Evolutionary conservation across 2,329 filamentous ascomycete species (phyloP).

Genomic region (Triangularia verruculosa): DNA sequence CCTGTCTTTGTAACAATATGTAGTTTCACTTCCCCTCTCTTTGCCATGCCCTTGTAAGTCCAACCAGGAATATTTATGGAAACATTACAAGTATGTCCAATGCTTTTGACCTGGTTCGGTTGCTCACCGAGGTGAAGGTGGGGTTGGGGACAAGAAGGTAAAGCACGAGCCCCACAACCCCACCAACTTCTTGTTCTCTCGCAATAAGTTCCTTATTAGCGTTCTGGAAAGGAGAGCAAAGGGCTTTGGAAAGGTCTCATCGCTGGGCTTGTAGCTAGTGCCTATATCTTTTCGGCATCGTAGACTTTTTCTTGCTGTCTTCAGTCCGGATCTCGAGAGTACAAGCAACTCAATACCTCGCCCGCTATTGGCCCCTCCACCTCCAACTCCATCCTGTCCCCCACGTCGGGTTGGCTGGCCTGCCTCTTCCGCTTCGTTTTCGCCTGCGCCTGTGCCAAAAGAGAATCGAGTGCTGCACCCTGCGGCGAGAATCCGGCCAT

Average conservation of each 20-base stretch:
- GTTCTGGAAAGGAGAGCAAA: background rate
- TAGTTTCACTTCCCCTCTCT: background rate
- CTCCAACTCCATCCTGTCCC: background rate
- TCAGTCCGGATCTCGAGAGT: background rate
- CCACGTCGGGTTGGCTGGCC: background rate
- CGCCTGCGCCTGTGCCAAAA: background rate
- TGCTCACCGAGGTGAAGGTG: slow-evolving; percentile 11
- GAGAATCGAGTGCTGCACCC: background rate
- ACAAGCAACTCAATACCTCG: background rate
- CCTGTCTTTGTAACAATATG: background rate
- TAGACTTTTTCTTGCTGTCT: background rate
- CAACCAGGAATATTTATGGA: background rate
- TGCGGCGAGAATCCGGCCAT: background rate
- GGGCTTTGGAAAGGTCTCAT: background rate
- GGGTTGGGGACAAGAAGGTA: slow-evolving; percentile 15
- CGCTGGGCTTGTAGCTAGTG: background rate
- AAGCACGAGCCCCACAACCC: slow-evolving; percentile 13
- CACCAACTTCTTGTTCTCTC: slow-evolving; percentile 4
- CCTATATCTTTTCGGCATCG: background rate
- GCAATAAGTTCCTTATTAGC: background rate
- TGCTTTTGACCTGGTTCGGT: background rate
- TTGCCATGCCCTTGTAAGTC: background rate
- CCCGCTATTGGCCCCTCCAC: background rate
- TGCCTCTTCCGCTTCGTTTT: background rate
- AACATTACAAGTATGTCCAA: too few relatives aligned